Conservation (phyloP, 257 asterid species). For the Nemophila menziesii region DNA sequence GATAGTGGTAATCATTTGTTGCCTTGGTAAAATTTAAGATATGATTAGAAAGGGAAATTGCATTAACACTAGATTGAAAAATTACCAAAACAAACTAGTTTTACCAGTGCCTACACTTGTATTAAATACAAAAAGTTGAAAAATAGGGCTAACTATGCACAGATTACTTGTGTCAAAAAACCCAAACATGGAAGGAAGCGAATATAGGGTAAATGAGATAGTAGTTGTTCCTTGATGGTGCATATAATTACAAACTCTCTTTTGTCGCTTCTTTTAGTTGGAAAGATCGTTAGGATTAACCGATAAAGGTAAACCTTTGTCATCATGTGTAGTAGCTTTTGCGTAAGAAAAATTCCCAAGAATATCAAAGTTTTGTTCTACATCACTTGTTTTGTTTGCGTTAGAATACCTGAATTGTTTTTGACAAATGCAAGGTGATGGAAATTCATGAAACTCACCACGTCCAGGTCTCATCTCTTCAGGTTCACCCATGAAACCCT, state of each 20-base stretch:
- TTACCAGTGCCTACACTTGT: neutral
- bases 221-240: neutral
- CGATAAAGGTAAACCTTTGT: conserved; percentile 15
- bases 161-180: neutral
- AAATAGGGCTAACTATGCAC: conserved; percentile 1
- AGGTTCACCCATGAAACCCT: conserved; percentile 98
- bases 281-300: conserved; percentile 27
- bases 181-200: conserved; percentile 3
- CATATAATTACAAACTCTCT: neutral
- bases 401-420: conserved; percentile 30
- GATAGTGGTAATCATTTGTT: too few species aligned
- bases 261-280: conserved; percentile 20
- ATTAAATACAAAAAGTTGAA: neutral
- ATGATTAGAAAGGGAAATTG: too few species aligned
- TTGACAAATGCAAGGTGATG: conserved; percentile 76
- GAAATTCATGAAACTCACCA: conserved; percentile 91
- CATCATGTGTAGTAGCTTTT: conserved; percentile 9
- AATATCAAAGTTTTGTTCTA: conserved; percentile 14
- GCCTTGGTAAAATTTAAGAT: too few species aligned
- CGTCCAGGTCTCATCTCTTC: conserved; percentile 87
- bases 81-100: neutral
- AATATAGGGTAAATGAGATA: neutral
- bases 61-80: neutral
- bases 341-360: conserved; percentile 22
- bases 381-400: conserved; percentile 13